Percentiles rank a stretch among this genome's conserved stretches.
These are phyloP conservation scores for Thuidium tamariscinum DNA, from an alignment of 225 moss, liverwort and hornwort genomes.

Conservation along the genomic window DNA sequence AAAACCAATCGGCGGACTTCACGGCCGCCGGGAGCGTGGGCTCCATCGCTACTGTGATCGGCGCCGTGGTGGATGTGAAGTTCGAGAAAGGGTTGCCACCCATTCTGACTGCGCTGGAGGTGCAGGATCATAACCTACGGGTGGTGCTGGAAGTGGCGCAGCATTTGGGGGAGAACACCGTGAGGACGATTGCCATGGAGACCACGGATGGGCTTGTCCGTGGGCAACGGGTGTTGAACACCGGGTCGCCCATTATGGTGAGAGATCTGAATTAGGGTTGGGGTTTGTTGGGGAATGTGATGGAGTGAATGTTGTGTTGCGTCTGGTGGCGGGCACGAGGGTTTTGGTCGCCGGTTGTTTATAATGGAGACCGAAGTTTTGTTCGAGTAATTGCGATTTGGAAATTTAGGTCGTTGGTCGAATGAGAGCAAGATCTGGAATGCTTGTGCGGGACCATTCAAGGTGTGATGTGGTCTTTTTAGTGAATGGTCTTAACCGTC, in stretches of 20 bases:
- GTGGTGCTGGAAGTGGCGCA: constrained; percentile 91
- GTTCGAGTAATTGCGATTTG: not conserved
- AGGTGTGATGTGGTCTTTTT: not conserved
- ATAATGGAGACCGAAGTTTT: not conserved
- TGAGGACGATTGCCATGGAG: constrained; percentile 96
- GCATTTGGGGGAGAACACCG: constrained; percentile 83
- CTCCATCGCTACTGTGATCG: constrained; percentile 67
- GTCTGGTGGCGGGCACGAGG: not conserved
- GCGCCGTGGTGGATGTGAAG: constrained; percentile 94
- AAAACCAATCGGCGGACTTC: constrained; percentile 53
- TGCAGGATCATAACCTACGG: constrained; percentile 70
- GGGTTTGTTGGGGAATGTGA: not conserved
- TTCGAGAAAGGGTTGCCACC: constrained; percentile 90
- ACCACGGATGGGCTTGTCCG: constrained; percentile 88
- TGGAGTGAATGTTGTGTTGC: not conserved
- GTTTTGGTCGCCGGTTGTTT: not conserved
- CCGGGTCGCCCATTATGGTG: constrained; percentile 88
- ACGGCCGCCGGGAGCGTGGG: constrained; percentile 70
- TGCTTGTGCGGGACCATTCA: not conserved
- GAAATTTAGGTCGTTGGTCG: not conserved
- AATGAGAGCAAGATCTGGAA: not conserved
- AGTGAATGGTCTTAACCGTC: not conserved
- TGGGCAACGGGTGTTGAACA: constrained; percentile 85
- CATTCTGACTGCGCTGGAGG: constrained; percentile 80
- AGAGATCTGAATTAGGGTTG: not conserved